Percentiles rank a stretch among this genome's conserved stretches.
These are phyloP conservation scores for Backusella mclennaniae DNA, from an alignment of 192 early-diverging fungal species.

Conservation along the genomic window DNA sequence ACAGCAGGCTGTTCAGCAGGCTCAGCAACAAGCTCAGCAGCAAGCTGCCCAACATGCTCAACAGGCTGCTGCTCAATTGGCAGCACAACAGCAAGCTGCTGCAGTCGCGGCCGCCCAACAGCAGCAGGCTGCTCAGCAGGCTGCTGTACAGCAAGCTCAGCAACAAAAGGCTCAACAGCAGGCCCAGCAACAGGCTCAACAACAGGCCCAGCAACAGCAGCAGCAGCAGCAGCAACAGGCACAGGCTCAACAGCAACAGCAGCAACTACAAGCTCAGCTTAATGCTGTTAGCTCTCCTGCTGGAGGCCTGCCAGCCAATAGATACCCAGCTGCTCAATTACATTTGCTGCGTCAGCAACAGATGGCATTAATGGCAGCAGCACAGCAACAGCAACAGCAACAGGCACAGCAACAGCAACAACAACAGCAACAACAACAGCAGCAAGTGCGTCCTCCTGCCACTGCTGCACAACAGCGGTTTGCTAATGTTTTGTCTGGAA, in stretches of 20 bases:
- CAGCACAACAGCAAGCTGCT: slow-evolving; percentile 25
- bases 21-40: neutral
- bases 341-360: slow-evolving; percentile 34
- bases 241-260: slow-evolving; percentile 26
- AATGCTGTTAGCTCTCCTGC: slow-evolving; percentile 1
- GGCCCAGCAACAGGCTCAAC: slow-evolving; percentile 33
- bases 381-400: slow-evolving; percentile 26
- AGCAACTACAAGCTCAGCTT: slow-evolving; percentile 26
- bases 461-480: slow-evolving; percentile 22
- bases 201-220: slow-evolving; percentile 32
- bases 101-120: slow-evolving; percentile 32
- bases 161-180: slow-evolving; percentile 22
- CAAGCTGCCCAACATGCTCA: neutral
- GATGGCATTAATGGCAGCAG: slow-evolving; percentile 33
- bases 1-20: slow-evolving; percentile 23
- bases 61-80: neutral
- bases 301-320: slow-evolving; percentile 4
- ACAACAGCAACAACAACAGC: slow-evolving; percentile 27
- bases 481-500: slow-evolving; percentile 14
- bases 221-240: slow-evolving; percentile 20
- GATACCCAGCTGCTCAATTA: slow-evolving; percentile 34
- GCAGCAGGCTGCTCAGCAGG: slow-evolving; percentile 20
- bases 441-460: slow-evolving; percentile 29
- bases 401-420: slow-evolving; percentile 24
- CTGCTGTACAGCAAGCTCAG: slow-evolving; percentile 14